Conservation (phyloP, 2,329 filamentous ascomycete species). For the Bipolaris bicolor region DNA sequence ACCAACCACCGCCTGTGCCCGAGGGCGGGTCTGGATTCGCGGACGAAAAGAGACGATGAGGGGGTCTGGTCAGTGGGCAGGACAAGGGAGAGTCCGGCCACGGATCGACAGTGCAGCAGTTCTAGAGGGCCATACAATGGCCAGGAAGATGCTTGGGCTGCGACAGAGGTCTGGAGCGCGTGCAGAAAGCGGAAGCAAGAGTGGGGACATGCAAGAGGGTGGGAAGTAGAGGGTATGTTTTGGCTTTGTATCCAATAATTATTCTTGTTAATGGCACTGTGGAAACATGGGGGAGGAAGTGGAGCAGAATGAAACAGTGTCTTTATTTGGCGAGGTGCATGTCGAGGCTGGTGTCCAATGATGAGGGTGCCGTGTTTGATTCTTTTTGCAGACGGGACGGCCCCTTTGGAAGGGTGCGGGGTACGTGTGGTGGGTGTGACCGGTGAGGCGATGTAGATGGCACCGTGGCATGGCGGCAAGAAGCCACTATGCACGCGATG, state of each 20-base stretch:
- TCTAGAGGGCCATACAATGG: conserved; percentile 5
- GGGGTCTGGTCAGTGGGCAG: not conserved
- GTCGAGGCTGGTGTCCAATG: conserved; percentile 23
- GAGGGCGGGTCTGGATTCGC: conserved; percentile 47
- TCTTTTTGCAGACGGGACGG: not conserved
- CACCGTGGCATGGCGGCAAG: conserved; percentile 13
- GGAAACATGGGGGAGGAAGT: conserved; percentile 11
- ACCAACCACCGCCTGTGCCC: conserved; percentile 54
- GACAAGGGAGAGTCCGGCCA: not conserved
- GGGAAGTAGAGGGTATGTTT: conserved; percentile 6
- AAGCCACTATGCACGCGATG: conserved; percentile 37
- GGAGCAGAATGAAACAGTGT: conserved; percentile 21
- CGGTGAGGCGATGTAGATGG: conserved; percentile 9
- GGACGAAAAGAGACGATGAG: conserved; percentile 46
- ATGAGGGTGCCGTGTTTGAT: conserved; percentile 9
- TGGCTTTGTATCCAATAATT: conserved; percentile 27
- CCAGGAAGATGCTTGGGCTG: conserved; percentile 10
- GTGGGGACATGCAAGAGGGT: conserved; percentile 15
- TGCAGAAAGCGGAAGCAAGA: conserved; percentile 1
- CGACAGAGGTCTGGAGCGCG: not conserved
- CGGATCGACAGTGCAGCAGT: conserved; percentile 1
- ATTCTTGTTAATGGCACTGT: conserved; percentile 22
- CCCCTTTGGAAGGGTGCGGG: conserved; percentile 5
- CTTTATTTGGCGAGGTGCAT: not conserved
- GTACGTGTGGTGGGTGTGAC: conserved; percentile 5